Base-by-base conservation (phyloP, 345 rosid genomes). In the Citrus australasica region DNA sequence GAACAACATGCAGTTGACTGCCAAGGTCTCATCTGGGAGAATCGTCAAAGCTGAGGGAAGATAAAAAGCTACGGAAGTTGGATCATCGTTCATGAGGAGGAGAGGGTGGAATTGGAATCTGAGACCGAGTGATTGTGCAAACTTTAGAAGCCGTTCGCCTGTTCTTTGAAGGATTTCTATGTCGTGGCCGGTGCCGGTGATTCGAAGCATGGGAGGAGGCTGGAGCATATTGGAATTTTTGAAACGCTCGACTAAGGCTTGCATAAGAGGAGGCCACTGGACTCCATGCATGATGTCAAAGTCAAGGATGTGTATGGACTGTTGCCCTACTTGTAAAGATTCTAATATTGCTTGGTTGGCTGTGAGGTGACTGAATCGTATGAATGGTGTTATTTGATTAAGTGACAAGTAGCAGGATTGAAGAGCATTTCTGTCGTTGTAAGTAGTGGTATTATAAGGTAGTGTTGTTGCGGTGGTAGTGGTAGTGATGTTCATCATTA, bases 241-340 rank as follows among this genome's bases (percentile, higher is more conserved):
- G 27, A 84, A 79, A 6, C 96, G 88, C 68, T 93, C 98, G 7
- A 91, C 94, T 73, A 96, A 84, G 71, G 98, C 98, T 69, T 96
- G 99, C 99, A 96, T 92, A 60, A 96, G 76, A 6, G 99, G 98
- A 11, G 99, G 99, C 99, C 99, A 96, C 73, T 96, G 99, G 56
- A 96, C 92, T 24, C 99, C 99, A 81, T 96, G 98, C 89, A 95
- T 93, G 80, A 94, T 93, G 81, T 96, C 97, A 69, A 96, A 91
- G 79, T 96, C 99, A 2, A 96, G 84, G 77, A 96, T 92, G 85
- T 96, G 99, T 64, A 92, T 81, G 14, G 87, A 82, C 68, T 85
- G 86, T 64, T 87, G 92, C 67, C 87, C 92, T 70, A 72, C 67
- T 71, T 87, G 86, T 42, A 90, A 82, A 10, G 95, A 93, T 75